Evolutionary conservation across 2,329 filamentous ascomycete species (phyloP).

Genomic region (Aureobasidium sp.): DNA sequence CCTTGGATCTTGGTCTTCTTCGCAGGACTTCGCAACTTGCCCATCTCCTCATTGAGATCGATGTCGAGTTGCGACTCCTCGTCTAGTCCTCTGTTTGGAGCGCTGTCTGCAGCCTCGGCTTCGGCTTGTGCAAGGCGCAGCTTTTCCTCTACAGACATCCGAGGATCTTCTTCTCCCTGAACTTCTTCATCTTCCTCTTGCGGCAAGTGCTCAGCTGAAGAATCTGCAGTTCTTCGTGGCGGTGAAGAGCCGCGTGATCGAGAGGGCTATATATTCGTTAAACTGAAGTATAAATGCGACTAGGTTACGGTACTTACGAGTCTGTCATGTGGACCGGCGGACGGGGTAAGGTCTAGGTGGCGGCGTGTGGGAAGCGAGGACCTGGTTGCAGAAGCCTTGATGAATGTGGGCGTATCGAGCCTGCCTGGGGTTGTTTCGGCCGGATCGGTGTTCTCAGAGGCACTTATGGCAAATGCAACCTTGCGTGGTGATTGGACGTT

Average conservation of each 20-base stretch:
- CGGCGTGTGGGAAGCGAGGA: background rate
- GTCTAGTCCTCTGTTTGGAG: constrained; percentile 11
- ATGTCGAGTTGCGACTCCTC: constrained; percentile 29
- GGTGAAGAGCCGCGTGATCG: constrained; percentile 14
- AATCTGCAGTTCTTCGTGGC: constrained; percentile 19
- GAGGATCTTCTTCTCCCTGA: constrained; percentile 22
- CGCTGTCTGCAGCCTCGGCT: constrained; percentile 34
- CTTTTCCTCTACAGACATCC: constrained; percentile 36
- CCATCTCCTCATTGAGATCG: constrained; percentile 39
- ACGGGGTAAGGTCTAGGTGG: background rate
- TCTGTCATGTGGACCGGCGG: constrained; percentile 8
- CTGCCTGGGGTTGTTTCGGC: constrained; percentile 8
- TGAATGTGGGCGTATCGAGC: constrained; percentile 24
- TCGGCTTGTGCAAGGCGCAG: constrained; percentile 35
- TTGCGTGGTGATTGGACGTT: constrained; percentile 14
- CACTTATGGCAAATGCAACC: constrained; percentile 24
- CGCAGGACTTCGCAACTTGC: constrained; percentile 22
- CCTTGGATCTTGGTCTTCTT: constrained; percentile 43
- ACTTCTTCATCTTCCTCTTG: constrained; percentile 20
- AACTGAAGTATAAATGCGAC: constrained; percentile 13
- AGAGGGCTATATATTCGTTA: constrained; percentile 20
- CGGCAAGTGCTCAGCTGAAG: constrained; percentile 18
- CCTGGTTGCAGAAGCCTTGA: background rate
- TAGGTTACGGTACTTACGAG: constrained; percentile 13
- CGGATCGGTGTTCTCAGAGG: constrained; percentile 9